Evolutionary conservation across 805 yeast genomes (phyloP).

Genomic region (Candida sonorensis): DNA sequence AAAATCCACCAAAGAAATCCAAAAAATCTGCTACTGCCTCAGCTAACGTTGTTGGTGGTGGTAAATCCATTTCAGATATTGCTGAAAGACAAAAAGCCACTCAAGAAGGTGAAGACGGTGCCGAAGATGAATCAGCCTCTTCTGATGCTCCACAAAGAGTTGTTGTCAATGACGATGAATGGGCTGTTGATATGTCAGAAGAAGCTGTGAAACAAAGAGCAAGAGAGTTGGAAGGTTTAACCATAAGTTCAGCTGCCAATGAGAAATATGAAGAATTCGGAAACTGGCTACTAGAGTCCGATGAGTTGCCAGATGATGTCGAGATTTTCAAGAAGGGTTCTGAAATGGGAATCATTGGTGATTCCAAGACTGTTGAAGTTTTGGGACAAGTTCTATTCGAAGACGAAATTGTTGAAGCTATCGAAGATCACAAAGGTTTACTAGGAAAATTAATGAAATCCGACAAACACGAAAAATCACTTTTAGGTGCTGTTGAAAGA

Average conservation of each 20-base stretch:
- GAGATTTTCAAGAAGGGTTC: constrained; percentile 88
- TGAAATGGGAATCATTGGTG: constrained; percentile 66
- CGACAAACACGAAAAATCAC: constrained; percentile 72
- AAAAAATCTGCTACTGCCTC: constrained; percentile 83
- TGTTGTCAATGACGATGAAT: constrained; percentile 80
- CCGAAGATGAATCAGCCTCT: constrained; percentile 28
- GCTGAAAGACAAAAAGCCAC: constrained; percentile 45
- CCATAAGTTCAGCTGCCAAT: constrained; percentile 31
- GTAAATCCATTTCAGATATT: constrained; percentile 71
- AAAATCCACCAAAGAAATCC: constrained; percentile 80
- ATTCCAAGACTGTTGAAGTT: constrained; percentile 79
- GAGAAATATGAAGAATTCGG: constrained; percentile 72
- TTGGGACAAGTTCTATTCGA: constrained; percentile 86
- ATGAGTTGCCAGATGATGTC: constrained; percentile 66
- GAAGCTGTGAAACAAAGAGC: constrained; percentile 95
- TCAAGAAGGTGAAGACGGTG: constrained; percentile 28
- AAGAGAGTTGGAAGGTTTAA: constrained; percentile 68
- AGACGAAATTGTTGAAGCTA: constrained; percentile 65
- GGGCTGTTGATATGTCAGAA: constrained; percentile 97
- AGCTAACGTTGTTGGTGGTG: constrained; percentile 85
- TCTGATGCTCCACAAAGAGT: constrained; percentile 51
- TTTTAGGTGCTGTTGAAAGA: constrained; percentile 95
- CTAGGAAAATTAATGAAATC: constrained; percentile 67
- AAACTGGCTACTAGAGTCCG: constrained; percentile 70
- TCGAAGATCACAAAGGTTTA: constrained; percentile 74